Conservation (phyloP, 257 asterid species). For the Anisodus acutangulus region DNA sequence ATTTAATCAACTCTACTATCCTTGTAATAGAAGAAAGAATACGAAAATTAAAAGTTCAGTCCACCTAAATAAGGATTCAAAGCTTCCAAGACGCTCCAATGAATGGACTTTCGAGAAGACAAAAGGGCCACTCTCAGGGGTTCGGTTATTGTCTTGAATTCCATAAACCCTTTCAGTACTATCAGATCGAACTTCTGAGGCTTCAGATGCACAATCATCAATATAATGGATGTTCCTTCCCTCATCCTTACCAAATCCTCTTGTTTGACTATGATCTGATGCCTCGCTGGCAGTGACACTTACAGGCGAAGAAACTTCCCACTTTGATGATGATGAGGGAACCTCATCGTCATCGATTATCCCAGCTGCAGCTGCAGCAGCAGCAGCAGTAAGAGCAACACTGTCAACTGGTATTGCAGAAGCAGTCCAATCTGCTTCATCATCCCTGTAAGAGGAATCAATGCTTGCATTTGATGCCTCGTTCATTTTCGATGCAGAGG, state of each 20-base stretch:
- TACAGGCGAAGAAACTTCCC: slow-evolving; percentile 60
- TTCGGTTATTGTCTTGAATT: slow-evolving; percentile 38
- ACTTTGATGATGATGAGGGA: slow-evolving; percentile 52
- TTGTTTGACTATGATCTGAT: slow-evolving; percentile 55
- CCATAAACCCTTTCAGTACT: slow-evolving; percentile 36
- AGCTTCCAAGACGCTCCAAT: slow-evolving; percentile 52
- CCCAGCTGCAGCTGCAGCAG: slow-evolving; percentile 88
- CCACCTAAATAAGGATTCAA: slow-evolving; percentile 82
- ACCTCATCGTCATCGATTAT: slow-evolving; percentile 68
- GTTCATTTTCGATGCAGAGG: slow-evolving; percentile 46
- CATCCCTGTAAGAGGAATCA: slow-evolving; percentile 51
- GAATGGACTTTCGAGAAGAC: slow-evolving; percentile 44
- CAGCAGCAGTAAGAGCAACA: slow-evolving; percentile 76
- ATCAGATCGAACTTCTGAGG: slow-evolving; percentile 51
- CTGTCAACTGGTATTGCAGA: slow-evolving; percentile 71
- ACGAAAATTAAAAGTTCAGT: slow-evolving; percentile 33
- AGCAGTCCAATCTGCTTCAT: slow-evolving; percentile 64
- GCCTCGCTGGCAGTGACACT: slow-evolving; percentile 59
- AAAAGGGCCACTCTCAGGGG: slow-evolving; percentile 48
- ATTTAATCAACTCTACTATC: slow-evolving; percentile 21
- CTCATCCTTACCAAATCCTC: slow-evolving; percentile 54
- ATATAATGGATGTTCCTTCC: slow-evolving; percentile 42
- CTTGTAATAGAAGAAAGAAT: slow-evolving; percentile 21
- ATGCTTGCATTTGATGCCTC: slow-evolving; percentile 44
- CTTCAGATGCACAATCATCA: slow-evolving; percentile 54